Conservation (phyloP, 345 rosid genomes). For the Syzygium aromaticum region DNA sequence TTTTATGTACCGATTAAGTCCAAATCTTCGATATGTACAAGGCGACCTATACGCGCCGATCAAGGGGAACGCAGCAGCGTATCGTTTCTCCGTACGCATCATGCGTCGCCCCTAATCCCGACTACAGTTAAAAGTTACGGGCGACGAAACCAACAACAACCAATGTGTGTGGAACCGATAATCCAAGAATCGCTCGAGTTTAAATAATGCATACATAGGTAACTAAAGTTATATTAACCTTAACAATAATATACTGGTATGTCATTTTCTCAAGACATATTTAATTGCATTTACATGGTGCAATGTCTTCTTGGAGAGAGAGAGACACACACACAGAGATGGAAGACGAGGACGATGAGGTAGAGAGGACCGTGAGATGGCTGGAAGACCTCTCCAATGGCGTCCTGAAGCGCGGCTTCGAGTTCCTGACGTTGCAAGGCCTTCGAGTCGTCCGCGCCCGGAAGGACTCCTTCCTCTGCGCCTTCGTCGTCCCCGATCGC, state of each 20-base stretch:
- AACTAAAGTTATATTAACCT: not conserved
- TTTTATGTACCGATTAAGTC: not conserved
- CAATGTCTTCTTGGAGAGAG: not conserved
- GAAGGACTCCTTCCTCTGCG: slow-evolving; percentile 23
- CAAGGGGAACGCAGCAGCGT: not conserved
- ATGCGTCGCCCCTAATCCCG: too few relatives aligned
- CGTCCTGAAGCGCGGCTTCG: not conserved
- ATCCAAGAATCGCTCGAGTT: not conserved
- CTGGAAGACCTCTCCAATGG: slow-evolving; percentile 12
- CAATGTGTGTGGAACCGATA: not conserved
- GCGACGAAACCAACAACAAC: not conserved
- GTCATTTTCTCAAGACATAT: not conserved
- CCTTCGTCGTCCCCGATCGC: slow-evolving; percentile 17
- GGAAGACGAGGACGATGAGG: not conserved
- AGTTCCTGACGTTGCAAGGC: slow-evolving; percentile 4
- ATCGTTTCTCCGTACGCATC: too few relatives aligned
- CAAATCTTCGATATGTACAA: not conserved
- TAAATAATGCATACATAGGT: not conserved
- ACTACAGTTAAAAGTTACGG: not conserved
- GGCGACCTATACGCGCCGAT: not conserved
- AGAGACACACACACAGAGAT: not conserved
- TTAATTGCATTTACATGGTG: not conserved
- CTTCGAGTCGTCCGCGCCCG: slow-evolving; percentile 11
- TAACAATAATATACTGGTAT: not conserved
- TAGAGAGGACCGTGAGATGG: not conserved